These are phyloP conservation scores for Xylaria venustula DNA, from an alignment of 495 filamentous ascomycete species.

Conservation along the genomic window DNA sequence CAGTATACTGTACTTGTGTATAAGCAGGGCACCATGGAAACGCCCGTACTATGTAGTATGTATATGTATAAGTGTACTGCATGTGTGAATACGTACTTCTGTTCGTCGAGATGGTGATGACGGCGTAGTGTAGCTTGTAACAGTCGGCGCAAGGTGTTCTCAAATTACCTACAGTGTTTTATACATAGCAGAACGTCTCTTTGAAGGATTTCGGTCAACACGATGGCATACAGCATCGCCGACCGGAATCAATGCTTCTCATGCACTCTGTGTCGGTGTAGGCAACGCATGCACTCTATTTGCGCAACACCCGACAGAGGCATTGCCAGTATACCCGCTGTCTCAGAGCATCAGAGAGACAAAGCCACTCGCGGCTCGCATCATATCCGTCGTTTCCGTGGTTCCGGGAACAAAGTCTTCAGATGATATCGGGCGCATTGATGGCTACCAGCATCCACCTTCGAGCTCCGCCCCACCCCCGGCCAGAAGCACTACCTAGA, in stretches of 20 bases:
- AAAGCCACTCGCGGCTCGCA: constrained; percentile 8
- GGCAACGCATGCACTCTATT: too few species aligned
- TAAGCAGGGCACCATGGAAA: background rate
- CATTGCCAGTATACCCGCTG: too few species aligned
- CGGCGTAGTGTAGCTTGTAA: background rate
- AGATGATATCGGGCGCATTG: background rate
- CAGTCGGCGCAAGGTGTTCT: background rate
- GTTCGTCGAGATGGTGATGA: background rate
- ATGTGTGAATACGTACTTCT: too few species aligned
- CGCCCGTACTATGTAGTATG: too few species aligned
- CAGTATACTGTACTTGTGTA: background rate
- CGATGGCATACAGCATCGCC: background rate
- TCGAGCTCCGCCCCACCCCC: background rate
- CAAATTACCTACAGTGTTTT: too few species aligned
- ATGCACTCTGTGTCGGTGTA: too few species aligned
- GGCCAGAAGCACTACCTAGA: background rate
- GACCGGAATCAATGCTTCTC: constrained; percentile 5
- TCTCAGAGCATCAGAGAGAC: background rate
- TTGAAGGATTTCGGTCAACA: background rate
- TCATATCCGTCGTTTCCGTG: constrained; percentile 13
- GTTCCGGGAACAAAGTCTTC: constrained; percentile 3
- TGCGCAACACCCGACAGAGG: background rate
- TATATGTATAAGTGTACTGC: too few species aligned
- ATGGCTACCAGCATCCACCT: constrained; percentile 1
- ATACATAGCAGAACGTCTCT: background rate